phyloP scores from a whole-genome alignment of 768 basidiomycete genomes.

The Tulasnella sp. region DNA sequence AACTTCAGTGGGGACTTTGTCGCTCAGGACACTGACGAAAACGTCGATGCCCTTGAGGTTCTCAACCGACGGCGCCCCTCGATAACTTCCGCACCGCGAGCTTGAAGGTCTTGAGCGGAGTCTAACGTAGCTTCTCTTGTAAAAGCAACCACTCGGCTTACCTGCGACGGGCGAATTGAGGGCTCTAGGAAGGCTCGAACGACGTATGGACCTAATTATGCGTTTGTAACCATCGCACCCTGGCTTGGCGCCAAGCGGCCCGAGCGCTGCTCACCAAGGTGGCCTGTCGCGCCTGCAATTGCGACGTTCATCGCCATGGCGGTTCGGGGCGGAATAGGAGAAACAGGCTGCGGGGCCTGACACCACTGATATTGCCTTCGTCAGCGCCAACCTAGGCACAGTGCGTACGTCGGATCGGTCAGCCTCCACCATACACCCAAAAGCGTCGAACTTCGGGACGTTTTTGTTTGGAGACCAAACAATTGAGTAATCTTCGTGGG shows the following conservation, averaged over 20 bases:
- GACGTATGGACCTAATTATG: not conserved
- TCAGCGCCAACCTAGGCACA: too few relatives aligned
- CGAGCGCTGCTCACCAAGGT: not conserved
- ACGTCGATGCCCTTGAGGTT: conserved; percentile 2
- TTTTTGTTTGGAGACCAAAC: not conserved
- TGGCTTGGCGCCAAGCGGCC: too few relatives aligned
- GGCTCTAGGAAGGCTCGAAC: conserved; percentile 6
- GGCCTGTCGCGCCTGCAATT: not conserved
- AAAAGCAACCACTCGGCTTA: not conserved
- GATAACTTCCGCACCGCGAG: not conserved
- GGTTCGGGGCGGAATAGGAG: too few relatives aligned
- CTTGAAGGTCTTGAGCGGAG: not conserved
- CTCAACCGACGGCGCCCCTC: not conserved
- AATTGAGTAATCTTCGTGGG: not conserved
- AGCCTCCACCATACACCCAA: not conserved
- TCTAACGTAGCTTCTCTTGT: not conserved
- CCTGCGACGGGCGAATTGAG: not conserved
- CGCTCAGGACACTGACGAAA: not conserved
- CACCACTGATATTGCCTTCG: too few relatives aligned
- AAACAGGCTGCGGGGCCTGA: too few relatives aligned
- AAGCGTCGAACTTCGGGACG: not conserved
- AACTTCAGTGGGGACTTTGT: not conserved
- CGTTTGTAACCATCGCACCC: not conserved
- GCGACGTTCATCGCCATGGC: not conserved
- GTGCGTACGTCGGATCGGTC: not conserved